Evolutionary conservation across 2,329 filamentous ascomycete species (phyloP).

Genomic region (Ophiostoma tasmaniense): DNA sequence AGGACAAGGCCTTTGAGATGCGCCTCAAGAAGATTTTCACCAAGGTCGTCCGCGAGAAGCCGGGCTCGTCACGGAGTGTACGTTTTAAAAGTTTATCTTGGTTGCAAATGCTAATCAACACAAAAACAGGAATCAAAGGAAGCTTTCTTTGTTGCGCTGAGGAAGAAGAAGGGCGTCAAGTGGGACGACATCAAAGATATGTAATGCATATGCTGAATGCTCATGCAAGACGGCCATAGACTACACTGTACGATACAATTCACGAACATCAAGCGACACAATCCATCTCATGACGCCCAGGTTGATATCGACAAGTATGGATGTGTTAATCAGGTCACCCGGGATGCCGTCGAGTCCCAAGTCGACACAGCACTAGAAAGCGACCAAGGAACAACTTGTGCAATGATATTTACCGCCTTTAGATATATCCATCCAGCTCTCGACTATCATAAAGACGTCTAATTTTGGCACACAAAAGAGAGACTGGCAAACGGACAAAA

Average conservation of each 20-base stretch:
- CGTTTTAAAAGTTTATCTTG: constrained; percentile 27
- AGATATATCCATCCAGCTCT: neutral
- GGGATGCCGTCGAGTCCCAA: too few relatives aligned
- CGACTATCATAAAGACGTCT: neutral
- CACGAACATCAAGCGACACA: neutral
- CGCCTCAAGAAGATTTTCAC: constrained; percentile 68
- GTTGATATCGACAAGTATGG: too few relatives aligned
- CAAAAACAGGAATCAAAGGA: constrained; percentile 72
- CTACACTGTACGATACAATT: neutral
- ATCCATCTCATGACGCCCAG: neutral
- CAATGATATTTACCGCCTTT: too few relatives aligned
- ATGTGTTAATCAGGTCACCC: too few relatives aligned
- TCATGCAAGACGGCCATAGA: neutral
- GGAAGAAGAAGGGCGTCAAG: constrained; percentile 46
- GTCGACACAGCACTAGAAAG: too few relatives aligned
- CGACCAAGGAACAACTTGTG: too few relatives aligned
- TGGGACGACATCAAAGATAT: constrained; percentile 21
- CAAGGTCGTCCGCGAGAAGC: constrained; percentile 80
- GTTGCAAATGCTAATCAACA: neutral
- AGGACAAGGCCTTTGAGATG: constrained; percentile 72
- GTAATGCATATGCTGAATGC: neutral
- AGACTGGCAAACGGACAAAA: neutral
- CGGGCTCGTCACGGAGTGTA: constrained; percentile 80
- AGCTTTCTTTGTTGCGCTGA: constrained; percentile 73
- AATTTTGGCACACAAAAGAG: neutral